phyloP scores from a whole-genome alignment of 1,284 basidiomycete genomes.

The Moesziomyces sp. region DNA sequence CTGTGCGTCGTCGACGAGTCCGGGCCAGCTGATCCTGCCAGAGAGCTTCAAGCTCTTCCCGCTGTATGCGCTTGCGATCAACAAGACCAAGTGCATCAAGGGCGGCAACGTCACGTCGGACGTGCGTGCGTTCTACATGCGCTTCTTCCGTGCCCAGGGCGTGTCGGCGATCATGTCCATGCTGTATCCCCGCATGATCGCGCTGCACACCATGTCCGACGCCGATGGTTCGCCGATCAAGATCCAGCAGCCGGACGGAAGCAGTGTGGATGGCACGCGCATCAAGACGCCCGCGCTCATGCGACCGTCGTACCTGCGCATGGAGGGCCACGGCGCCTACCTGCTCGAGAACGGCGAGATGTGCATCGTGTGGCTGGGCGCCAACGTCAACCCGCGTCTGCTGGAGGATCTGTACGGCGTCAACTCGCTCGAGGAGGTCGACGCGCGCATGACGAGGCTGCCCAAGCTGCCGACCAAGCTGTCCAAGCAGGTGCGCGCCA shows the following conservation, averaged over 20 bases:
- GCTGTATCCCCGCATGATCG: conserved; percentile 89
- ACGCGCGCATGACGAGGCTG: conserved; percentile 78
- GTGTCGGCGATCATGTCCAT: conserved; percentile 79
- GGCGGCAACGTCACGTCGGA: conserved; percentile 87
- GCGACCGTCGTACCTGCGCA: conserved; percentile 84
- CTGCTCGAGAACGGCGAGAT: conserved; percentile 92
- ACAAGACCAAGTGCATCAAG: conserved; percentile 92
- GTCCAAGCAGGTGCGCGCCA: conserved; percentile 85
- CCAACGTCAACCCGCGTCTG: conserved; percentile 81
- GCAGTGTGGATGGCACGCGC: conserved; percentile 69
- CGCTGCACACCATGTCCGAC: conserved; percentile 85
- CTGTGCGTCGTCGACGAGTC: conserved; percentile 84
- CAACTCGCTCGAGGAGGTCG: conserved; percentile 79
- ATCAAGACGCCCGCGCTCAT: conserved; percentile 82
- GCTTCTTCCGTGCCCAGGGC: conserved; percentile 78
- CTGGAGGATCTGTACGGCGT: conserved; percentile 87
- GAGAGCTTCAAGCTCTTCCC: conserved; percentile 92
- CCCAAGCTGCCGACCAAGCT: conserved; percentile 81
- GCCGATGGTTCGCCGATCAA: conserved; percentile 76
- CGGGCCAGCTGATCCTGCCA: conserved; percentile 90
- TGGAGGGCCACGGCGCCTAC: conserved; percentile 92
- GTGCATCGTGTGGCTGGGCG: conserved; percentile 91
- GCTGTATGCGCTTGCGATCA: conserved; percentile 82
- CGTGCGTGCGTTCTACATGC: conserved; percentile 86
- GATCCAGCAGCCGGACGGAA: conserved; percentile 69